Base-by-base conservation (phyloP, 805 yeast genomes). In the Nakazawaea molendinolei region DNA sequence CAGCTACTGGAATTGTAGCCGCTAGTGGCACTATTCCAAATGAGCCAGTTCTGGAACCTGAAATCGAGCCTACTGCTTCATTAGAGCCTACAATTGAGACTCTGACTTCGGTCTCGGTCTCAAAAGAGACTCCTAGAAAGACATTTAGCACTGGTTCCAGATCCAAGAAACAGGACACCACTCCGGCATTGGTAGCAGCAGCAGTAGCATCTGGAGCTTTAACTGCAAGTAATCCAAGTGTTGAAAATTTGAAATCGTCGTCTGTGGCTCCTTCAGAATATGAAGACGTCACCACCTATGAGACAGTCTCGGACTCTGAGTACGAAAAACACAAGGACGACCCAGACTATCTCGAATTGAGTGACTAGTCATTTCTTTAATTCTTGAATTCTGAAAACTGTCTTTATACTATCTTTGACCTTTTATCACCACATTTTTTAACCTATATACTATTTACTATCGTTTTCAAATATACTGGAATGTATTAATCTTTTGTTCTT, bases 251-350 rank as follows among this genome's bases (percentile, higher is more conserved):
- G 26, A 20, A 18, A 6, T 25, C 23, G 44, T 40, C 23, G 23
- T 23, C 24, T 19, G 13, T 9, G 5, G 19, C 9, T 22, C 28
- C 19, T 5, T 27, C 31, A 2, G 57, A 51, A n/a, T 54, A 44
- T 33, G 56, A 47, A 16, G 65, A 60, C 30, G 61, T 57, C 30
- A 47, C 52, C 16, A 53, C 61, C 6, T 68, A 71, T 44, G 75
- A 71, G 50, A 73, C 74, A 24, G 68, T 74, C 21, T 61, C 65
- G 23, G 71, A 70, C 42, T 51, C 40, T 15, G 79, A 73, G 43
- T 74, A 47, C 47, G 66, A 63, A 33, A 53, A 55, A 5, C 48
- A 73, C 58, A 61, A 58, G 46, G 55, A 54, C 42, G 65, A 74
- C 51, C 75, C 78, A 13, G 52, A 71, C 48, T 74, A 73, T 52